Evolutionary conservation across 2,329 filamentous ascomycete species (phyloP).

Genomic region (Fusarium chlamydosporum): DNA sequence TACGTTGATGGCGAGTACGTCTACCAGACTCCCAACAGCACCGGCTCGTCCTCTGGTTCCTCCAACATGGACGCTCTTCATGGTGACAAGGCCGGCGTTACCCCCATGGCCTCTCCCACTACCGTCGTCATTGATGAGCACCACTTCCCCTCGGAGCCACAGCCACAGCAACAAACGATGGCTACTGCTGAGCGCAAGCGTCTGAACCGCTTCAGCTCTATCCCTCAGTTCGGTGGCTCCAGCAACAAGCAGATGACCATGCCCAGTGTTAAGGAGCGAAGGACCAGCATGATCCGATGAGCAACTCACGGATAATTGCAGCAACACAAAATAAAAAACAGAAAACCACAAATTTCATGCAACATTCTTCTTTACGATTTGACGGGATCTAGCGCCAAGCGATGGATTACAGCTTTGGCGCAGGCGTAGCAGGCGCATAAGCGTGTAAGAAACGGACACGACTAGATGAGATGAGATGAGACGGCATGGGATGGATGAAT

Average conservation of each 20-base stretch:
- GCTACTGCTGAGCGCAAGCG: slow-evolving; percentile 61
- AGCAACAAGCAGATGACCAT: slow-evolving; percentile 56
- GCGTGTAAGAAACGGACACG: slow-evolving; percentile 42
- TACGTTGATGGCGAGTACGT: slow-evolving; percentile 98
- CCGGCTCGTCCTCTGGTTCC: slow-evolving; percentile 68
- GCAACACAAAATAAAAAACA: slow-evolving; percentile 32
- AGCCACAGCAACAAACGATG: slow-evolving; percentile 35
- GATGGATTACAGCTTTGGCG: slow-evolving; percentile 33
- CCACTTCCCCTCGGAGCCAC: slow-evolving; percentile 38
- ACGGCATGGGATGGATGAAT: slow-evolving; percentile 43
- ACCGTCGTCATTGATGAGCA: slow-evolving; percentile 50
- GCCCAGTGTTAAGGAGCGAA: slow-evolving; percentile 58
- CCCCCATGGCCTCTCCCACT: slow-evolving; percentile 39
- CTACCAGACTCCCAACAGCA: slow-evolving; percentile 75
- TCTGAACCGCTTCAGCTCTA: slow-evolving; percentile 68
- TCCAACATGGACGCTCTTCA: slow-evolving; percentile 58
- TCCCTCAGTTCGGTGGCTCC: slow-evolving; percentile 65
- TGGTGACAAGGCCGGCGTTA: slow-evolving; percentile 52
- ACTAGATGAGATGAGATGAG: slow-evolving; percentile 40
- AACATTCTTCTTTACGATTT: slow-evolving; percentile 44
- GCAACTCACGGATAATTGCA: slow-evolving; percentile 21
- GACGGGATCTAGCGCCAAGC: slow-evolving; percentile 45
- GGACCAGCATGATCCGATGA: slow-evolving; percentile 59
- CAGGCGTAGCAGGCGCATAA: slow-evolving; percentile 42
- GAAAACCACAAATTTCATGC: slow-evolving; percentile 34